Conservation (phyloP, 768 basidiomycete species). For the Fomitopsis serialis region DNA sequence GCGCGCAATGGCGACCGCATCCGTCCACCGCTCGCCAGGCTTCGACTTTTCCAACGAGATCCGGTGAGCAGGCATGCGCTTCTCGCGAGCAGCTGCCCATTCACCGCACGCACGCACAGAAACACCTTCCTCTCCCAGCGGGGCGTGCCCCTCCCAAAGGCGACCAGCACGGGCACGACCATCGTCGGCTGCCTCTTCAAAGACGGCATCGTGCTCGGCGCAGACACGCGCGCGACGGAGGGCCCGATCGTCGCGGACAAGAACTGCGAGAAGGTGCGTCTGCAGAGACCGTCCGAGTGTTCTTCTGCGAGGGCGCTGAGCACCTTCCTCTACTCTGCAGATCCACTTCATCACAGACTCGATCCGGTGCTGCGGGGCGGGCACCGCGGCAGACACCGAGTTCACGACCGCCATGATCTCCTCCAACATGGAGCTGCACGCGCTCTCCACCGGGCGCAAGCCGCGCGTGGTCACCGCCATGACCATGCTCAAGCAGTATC, state of each 20-base stretch:
- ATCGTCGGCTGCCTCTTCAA: conserved; percentile 95
- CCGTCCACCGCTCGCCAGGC: conserved; percentile 48
- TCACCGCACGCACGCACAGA: conserved; percentile 30
- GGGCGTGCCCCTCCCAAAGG: conserved; percentile 72
- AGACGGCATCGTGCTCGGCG: conserved; percentile 91
- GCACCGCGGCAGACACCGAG: conserved; percentile 98
- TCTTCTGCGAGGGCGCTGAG: too few relatives aligned
- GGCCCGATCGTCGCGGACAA: conserved; percentile 96
- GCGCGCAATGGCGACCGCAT: conserved; percentile 37
- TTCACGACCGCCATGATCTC: conserved; percentile 93
- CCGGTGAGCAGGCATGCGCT: conserved; percentile 35
- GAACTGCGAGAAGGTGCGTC: conserved; percentile 95
- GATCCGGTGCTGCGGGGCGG: conserved; percentile 97
- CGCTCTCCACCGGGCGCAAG: conserved; percentile 84
- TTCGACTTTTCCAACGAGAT: conserved; percentile 78
- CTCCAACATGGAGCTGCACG: conserved; percentile 92
- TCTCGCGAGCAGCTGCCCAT: not conserved
- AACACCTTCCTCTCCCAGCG: conserved; percentile 69
- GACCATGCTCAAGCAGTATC: conserved; percentile 97
- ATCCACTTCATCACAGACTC: conserved; percentile 96
- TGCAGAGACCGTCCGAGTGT: too few relatives aligned
- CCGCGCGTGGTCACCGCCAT: conserved; percentile 95
- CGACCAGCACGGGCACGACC: conserved; percentile 92
- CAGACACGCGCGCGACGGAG: conserved; percentile 93
- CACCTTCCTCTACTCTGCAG: too few relatives aligned